Evolutionary conservation across 1,139 yeast species (phyloP).

Genomic region (Yamadazyma diddensiae): DNA sequence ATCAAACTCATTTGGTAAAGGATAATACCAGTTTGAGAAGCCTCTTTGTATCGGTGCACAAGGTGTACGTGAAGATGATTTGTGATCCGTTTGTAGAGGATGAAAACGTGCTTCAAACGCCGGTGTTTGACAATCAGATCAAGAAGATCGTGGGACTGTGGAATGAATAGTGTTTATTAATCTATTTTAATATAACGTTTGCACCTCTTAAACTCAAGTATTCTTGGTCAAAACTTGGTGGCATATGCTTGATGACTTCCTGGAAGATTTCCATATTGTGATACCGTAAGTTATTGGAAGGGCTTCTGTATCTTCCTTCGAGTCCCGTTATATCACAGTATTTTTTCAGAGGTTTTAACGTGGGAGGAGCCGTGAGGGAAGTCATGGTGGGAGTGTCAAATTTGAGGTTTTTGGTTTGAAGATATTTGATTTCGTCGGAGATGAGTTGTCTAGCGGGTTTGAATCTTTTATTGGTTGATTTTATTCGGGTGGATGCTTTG

Average conservation of each 20-base stretch:
- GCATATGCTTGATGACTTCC: constrained; percentile 71
- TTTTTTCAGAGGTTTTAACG: constrained; percentile 72
- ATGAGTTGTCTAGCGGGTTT: constrained; percentile 75
- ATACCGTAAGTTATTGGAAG: constrained; percentile 73
- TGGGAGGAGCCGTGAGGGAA: constrained; percentile 82
- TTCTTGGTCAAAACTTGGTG: constrained; percentile 92
- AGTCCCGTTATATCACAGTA: constrained; percentile 96
- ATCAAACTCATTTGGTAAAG: constrained; percentile 7
- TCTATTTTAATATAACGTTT: constrained; percentile 61
- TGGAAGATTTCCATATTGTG: constrained; percentile 83
- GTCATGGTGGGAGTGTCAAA: constrained; percentile 56
- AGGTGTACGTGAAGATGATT: constrained; percentile 46
- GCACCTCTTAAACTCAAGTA: constrained; percentile 87
- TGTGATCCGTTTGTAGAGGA: constrained; percentile 56
- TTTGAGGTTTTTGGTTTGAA: constrained; percentile 41
- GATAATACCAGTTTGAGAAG: constrained; percentile 17
- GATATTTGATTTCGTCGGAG: constrained; percentile 71
- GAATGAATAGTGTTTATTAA: constrained; percentile 15
- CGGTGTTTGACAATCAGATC: constrained; percentile 38
- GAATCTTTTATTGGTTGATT: constrained; percentile 57
- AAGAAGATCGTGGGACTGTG: constrained; percentile 31
- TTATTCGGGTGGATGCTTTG: constrained; percentile 48
- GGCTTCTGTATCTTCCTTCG: constrained; percentile 72
- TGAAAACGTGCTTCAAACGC: constrained; percentile 27
- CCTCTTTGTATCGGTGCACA: constrained; percentile 45